Conservation (phyloP, 192 early-diverging fungal species). For the Funneliformis geosporum region DNA sequence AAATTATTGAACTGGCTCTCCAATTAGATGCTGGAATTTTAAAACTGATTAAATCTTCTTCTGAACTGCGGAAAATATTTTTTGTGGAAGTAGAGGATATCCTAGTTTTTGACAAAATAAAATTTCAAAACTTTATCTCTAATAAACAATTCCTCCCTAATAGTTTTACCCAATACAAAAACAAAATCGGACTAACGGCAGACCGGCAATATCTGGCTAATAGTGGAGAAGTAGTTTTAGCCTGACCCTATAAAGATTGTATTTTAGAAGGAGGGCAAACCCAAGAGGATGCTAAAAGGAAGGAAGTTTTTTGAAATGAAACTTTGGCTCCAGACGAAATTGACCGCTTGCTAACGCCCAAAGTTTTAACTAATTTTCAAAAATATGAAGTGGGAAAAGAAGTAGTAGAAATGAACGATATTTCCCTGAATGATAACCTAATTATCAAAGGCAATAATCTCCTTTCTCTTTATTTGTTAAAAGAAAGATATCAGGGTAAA, state of each 20-base stretch:
- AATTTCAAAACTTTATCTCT: conserved; percentile 15
- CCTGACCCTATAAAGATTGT: conserved; percentile 19
- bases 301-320: conserved; percentile 21
- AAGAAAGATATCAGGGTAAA: background rate
- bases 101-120: conserved; percentile 1
- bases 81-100: background rate
- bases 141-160: conserved; percentile 15
- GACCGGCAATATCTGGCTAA: conserved; percentile 1
- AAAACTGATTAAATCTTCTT: background rate
- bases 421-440: background rate
- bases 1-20: background rate
- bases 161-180: conserved; percentile 14
- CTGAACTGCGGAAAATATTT: background rate
- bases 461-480: background rate
- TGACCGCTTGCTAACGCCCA: conserved; percentile 13
- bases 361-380: conserved; percentile 20
- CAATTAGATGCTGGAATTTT: background rate
- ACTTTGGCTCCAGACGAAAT: conserved; percentile 5
- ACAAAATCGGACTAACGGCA: background rate
- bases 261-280: conserved; percentile 11
- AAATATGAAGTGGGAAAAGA: background rate
- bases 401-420: background rate
- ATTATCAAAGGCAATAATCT: conserved; percentile 5
- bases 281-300: conserved; percentile 6
- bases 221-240: conserved; percentile 6